A percentile compares a stretch with the other conserved stretches of the same genome.
Evolutionary conservation across 495 filamentous ascomycete genomes (phyloP).

Genomic region (Xylaria castorea): DNA sequence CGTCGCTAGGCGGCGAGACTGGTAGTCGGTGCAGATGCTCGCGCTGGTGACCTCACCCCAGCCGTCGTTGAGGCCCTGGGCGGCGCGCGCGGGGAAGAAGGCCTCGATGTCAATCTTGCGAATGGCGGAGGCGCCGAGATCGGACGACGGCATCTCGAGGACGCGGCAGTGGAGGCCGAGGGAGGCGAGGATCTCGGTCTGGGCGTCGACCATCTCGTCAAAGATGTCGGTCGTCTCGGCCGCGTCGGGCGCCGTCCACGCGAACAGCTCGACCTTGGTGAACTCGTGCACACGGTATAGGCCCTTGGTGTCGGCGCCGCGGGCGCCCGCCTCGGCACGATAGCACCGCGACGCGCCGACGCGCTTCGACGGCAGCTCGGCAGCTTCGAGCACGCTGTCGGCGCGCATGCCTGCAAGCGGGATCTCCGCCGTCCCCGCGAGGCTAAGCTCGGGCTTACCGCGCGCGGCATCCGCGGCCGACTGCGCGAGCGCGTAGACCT

Average conservation of each 20-base stretch:
- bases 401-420: slow-evolving; percentile 91
- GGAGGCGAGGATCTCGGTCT: slow-evolving; percentile 77
- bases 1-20: slow-evolving; percentile 81
- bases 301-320: slow-evolving; percentile 90
- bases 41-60: slow-evolving; percentile 95
- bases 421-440: slow-evolving; percentile 93
- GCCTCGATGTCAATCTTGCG: slow-evolving; percentile 94
- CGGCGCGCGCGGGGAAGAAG: slow-evolving; percentile 79
- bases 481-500: slow-evolving; percentile 81
- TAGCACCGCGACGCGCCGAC: slow-evolving; percentile 89
- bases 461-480: slow-evolving; percentile 60
- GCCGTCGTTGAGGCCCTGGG: slow-evolving; percentile 64
- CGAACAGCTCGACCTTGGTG: slow-evolving; percentile 97
- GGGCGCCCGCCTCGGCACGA: slow-evolving; percentile 88
- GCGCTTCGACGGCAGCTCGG: slow-evolving; percentile 73
- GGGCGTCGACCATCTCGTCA: slow-evolving; percentile 81
- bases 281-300: slow-evolving; percentile 99
- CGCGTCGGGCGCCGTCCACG: slow-evolving; percentile 69
- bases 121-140: slow-evolving; percentile 85
- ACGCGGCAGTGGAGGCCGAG: slow-evolving; percentile 87
- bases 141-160: slow-evolving; percentile 87
- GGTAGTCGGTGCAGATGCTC: slow-evolving; percentile 94
- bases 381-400: slow-evolving; percentile 66
- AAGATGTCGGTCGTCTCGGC: slow-evolving; percentile 65
- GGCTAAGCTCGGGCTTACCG: slow-evolving; percentile 69